phyloP scores from a whole-genome alignment of 805 yeast species.

The Cyberlindnera americana region DNA sequence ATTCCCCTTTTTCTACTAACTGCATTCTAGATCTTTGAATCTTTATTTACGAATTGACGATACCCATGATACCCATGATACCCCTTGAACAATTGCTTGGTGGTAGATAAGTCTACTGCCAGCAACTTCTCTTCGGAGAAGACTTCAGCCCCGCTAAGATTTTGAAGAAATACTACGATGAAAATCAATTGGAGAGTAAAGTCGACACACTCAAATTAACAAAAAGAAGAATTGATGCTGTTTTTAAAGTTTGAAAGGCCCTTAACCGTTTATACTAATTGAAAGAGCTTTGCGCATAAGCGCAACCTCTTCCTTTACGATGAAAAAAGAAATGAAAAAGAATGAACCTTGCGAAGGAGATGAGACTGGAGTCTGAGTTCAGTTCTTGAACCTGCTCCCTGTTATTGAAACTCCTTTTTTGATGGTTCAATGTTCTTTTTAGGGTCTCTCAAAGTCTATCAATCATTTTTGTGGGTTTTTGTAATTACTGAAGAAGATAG shows the following conservation, averaged over 20 bases:
- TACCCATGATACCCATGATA: constrained; percentile 2
- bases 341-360: background rate
- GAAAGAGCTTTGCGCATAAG: no score
- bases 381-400: background rate
- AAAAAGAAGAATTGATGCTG: background rate
- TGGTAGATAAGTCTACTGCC: background rate
- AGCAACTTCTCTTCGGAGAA: background rate
- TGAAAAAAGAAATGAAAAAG: no score
- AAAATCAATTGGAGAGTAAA: background rate
- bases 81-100: background rate
- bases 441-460: background rate
- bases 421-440: background rate
- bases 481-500: no score
- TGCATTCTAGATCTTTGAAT: constrained; percentile 23
- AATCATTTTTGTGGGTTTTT: background rate
- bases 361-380: background rate
- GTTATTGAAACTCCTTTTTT: background rate
- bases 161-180: background rate
- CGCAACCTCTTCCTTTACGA: no score
- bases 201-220: background rate
- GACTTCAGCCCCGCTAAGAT: background rate
- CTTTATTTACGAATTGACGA: background rate
- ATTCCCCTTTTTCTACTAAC: constrained; percentile 13
- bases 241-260: background rate
- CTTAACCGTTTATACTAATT: no score